Base-by-base conservation (phyloP, 2,329 filamentous ascomycete species). In the Claviceps quebecensis region DNA sequence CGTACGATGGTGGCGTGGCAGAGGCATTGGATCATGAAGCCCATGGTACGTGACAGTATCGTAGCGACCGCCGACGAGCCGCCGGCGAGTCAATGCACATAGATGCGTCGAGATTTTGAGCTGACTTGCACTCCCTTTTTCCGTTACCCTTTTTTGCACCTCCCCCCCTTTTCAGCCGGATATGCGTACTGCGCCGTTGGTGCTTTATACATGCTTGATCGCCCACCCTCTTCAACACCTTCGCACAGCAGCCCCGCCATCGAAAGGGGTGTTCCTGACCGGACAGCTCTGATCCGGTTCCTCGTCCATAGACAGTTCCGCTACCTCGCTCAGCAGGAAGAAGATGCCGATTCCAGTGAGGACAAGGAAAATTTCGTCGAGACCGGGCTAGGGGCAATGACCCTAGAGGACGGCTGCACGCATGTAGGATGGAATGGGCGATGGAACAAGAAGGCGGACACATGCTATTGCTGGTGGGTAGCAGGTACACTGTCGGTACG, bases 381-480 rank as follows among this genome's bases (percentile, higher is more conserved):
- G 53, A 50, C 60, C 1, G 59, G 64, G 47, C 58, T 72, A n/a
- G 65, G 66, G 0, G 59, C 62, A 5, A 59, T 72, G 22, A 60
- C 59, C 3, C 53, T 69, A 1, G 60, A 64, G 11, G 61, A 66
- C 3, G 54, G 46, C 3, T 61, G 56, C 19, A 66, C 70, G 9
- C 77, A 76, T 60, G 76, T 87, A 1, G 93, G 90, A 9, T 89
- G 94, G 69, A 95, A 94, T 61, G 93, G 93, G 26, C 81, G 93
- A 48, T 82, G 80, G 63, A 96, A 95, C 70, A 98, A 98, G 67
- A 76, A 83, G 47, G 86, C 87, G 9, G 93, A 98, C 67, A 97
- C 93, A 0, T 98, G 93, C 69, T 98, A 98, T 66, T 84, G 81
- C 22, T 98, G 91, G 74, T 98, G 93, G 93, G 87, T 87, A 0